Percentiles rank a stretch among this genome's conserved stretches.
Conservation (phyloP, 805 yeast genomes). For the Wickerhamomyces hampshirensis region DNA sequence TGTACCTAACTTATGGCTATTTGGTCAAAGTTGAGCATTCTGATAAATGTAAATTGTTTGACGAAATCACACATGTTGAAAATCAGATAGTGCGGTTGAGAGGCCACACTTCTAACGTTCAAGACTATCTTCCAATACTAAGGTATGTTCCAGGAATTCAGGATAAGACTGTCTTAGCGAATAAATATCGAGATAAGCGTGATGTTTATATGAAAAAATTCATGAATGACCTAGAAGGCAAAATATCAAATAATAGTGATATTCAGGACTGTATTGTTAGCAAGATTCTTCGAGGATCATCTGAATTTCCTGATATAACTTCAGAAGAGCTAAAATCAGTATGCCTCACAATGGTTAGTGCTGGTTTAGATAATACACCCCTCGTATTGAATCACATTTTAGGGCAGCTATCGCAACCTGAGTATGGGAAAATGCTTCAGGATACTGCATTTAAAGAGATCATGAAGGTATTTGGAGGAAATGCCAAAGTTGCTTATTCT, state of each 20-base stretch:
- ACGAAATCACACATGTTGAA: conserved; percentile 51
- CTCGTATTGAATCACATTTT: conserved; percentile 55
- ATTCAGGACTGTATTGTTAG: conserved; percentile 32
- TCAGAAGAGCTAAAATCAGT: conserved; percentile 48
- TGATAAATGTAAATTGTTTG: conserved; percentile 36
- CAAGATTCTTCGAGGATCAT: conserved; percentile 13
- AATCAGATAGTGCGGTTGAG: conserved; percentile 51
- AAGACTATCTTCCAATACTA: conserved; percentile 48
- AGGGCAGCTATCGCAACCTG: conserved; percentile 50
- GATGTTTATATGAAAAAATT: conserved; percentile 44
- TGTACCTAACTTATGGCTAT: conserved; percentile 49
- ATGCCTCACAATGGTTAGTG: conserved; percentile 73
- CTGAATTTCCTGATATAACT: conserved; percentile 22
- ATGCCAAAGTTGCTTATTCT: conserved; percentile 32
- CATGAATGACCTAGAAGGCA: conserved; percentile 23
- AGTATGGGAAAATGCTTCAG: conserved; percentile 36
- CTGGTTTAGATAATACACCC: conserved; percentile 72
- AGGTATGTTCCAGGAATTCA: conserved; percentile 26
- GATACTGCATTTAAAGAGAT: conserved; percentile 39
- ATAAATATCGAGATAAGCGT: conserved; percentile 37
- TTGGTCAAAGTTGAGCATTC: conserved; percentile 34
- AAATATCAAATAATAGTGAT: conserved; percentile 25
- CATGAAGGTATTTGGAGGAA: conserved; percentile 27
- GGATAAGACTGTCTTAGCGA: conserved; percentile 21
- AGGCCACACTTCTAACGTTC: conserved; percentile 50